Base-by-base conservation (phyloP, 148 eudicot genomes). In the Fallopia convolvulus region DNA sequence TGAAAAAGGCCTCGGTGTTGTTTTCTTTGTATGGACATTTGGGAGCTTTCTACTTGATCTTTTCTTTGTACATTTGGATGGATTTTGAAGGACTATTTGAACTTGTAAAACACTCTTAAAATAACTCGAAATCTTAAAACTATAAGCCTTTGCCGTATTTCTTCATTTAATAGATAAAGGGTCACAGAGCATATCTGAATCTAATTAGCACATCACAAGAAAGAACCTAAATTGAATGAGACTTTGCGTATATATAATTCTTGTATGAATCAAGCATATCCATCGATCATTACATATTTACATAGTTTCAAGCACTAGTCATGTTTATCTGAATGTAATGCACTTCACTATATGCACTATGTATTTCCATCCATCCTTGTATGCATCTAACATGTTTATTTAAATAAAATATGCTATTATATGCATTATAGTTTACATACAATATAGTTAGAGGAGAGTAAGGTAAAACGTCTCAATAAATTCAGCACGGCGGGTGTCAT, bases 401-500 rank as follows among this genome's bases (percentile, higher is more conserved):
- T n/a, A n/a, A 50, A 13, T 50, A 6, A 50, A 13, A 50, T 50
- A 50, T n/a, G 15, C 17, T 50, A 0, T n/a, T 50, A 50, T 50
- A 50, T 50, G 11, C 26, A 58, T 8, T 1, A 58, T 53, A 58
- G 0, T 42, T 6, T 8, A 42, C 46, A 42, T 9, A 42, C n/a
- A n/a, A 21, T 8, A 58, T n/a, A 70, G 0, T 39, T 42, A 70
- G 48, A 30, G 10, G 23, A 70, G 74, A 70, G 47, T 85, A 73
- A 94, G 93, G 66, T 76, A 78, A 68, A 94, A 75, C 30, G 81
- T 85, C 68, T 94, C 97, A 47, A 85, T 86, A 70, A 94, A 91
- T 80, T 94, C 95, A 53, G 92, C 83, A 84, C 90, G 84, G 80
- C 90, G 83, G 15, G 95, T 94, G 76, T 94, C 98, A 60, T 83